Percentiles rank a stretch among this genome's conserved stretches.
Evolutionary conservation across 1,139 yeast species (phyloP).

Genomic region (Pichia sp.): DNA sequence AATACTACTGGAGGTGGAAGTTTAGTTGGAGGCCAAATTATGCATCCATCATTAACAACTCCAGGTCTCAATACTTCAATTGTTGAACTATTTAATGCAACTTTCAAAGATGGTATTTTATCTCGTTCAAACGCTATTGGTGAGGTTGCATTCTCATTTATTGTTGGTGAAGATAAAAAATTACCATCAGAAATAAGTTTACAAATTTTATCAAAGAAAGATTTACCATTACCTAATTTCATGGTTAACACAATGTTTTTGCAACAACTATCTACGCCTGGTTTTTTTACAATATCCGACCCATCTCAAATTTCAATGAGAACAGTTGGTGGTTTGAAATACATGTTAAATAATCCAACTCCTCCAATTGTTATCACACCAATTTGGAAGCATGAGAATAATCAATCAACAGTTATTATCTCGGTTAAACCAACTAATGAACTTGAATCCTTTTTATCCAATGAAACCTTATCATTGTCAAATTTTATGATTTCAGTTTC

Average conservation of each 20-base stretch:
- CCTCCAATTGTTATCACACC: conserved; percentile 75
- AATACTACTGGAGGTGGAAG: conserved; percentile 30
- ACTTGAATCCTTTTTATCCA: conserved; percentile 34
- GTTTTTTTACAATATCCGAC: conserved; percentile 32
- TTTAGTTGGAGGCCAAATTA: conserved; percentile 31
- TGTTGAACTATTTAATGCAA: conserved; percentile 76
- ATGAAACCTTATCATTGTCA: conserved; percentile 35
- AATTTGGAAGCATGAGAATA: conserved; percentile 81
- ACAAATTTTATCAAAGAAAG: conserved; percentile 27
- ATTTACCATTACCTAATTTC: conserved; percentile 29
- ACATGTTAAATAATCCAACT: conserved; percentile 43
- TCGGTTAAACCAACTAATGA: conserved; percentile 56
- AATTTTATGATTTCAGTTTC: conserved; percentile 68
- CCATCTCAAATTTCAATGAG: conserved; percentile 35
- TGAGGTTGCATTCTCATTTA: conserved; percentile 71
- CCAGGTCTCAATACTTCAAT: conserved; percentile 69
- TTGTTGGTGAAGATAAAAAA: conserved; percentile 26
- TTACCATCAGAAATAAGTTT: conserved; percentile 28
- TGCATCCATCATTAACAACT: conserved; percentile 49
- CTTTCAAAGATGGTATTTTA: conserved; percentile 59
- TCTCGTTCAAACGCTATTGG: conserved; percentile 61
- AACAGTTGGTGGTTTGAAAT: conserved; percentile 71
- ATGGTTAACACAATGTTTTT: conserved; percentile 41
- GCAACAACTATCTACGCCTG: conserved; percentile 28
- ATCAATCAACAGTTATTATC: conserved; percentile 78